phyloP scores from a whole-genome alignment of 1,139 yeast genomes.

The Meyerozyma elateridarum region DNA sequence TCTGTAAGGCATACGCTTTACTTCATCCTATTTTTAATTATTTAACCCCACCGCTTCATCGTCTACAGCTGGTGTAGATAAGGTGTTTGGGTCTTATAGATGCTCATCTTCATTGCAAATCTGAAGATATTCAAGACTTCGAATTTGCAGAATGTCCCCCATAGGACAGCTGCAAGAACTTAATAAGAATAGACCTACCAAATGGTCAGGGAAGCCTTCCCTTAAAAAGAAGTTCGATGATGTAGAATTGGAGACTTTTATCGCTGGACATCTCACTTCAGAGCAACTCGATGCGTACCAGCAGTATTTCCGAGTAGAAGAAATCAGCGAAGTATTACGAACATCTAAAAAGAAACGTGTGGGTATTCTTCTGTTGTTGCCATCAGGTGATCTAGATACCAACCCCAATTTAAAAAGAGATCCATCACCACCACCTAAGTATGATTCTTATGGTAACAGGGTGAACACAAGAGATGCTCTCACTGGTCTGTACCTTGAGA shows the following conservation, averaged over 20 bases:
- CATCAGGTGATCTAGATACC: slow-evolving; percentile 25
- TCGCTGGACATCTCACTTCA: slow-evolving; percentile 57
- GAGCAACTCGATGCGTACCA: slow-evolving; percentile 88
- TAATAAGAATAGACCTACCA: slow-evolving; percentile 24
- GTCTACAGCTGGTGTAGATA: no score
- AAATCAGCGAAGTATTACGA: slow-evolving; percentile 46
- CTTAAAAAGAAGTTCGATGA: slow-evolving; percentile 29
- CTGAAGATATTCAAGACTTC: no score
- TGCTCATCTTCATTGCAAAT: no score
- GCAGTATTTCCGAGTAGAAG: slow-evolving; percentile 70
- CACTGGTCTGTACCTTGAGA: slow-evolving; percentile 56
- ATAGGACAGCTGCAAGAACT: no score
- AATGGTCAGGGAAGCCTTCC: slow-evolving; percentile 42
- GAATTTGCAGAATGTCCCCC: no score
- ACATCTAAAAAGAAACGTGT: slow-evolving; percentile 50
- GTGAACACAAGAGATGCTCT: slow-evolving; percentile 78
- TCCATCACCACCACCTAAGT: slow-evolving; percentile 91
- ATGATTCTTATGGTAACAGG: slow-evolving; percentile 78
- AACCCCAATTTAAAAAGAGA: slow-evolving; percentile 45
- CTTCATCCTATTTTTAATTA: no score
- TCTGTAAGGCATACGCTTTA: no score
- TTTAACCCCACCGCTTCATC: no score
- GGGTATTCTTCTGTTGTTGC: slow-evolving; percentile 35
- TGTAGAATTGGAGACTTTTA: slow-evolving; percentile 35
- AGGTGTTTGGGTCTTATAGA: no score